These are phyloP conservation scores for Mucor lusitanicus DNA, from an alignment of 371 early-diverging fungal genomes.

Conservation along the genomic window DNA sequence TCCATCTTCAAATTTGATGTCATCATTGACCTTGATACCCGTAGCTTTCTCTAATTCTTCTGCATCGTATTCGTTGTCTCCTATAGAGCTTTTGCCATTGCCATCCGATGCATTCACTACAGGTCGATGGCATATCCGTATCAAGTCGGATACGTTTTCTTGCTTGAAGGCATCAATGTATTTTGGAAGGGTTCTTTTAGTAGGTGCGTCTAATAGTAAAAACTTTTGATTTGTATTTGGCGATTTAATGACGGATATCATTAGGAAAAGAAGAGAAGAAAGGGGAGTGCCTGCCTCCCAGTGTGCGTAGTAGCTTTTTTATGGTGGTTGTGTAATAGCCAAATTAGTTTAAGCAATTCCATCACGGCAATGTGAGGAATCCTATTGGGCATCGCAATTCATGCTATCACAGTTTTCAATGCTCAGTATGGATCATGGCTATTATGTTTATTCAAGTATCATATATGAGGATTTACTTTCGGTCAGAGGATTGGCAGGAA, in stretches of 20 bases:
- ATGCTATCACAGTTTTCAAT: background rate
- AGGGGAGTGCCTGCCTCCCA: background rate
- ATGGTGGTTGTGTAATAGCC: background rate
- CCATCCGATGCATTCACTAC: background rate
- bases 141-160: constrained; percentile 52
- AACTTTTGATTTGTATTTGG: constrained; percentile 40
- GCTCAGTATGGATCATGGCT: background rate
- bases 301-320: background rate
- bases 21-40: constrained; percentile 58
- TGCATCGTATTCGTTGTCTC: constrained; percentile 53
- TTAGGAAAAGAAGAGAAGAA: background rate
- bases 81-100: background rate
- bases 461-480: background rate
- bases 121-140: constrained; percentile 57
- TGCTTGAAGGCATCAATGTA: constrained; percentile 51
- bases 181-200: constrained; percentile 41
- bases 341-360: too few relatives aligned
- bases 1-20: constrained; percentile 67
- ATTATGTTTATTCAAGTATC: background rate
- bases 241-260: constrained; percentile 30
- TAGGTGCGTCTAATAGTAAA: constrained; percentile 70
- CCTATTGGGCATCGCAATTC: background rate
- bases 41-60: constrained; percentile 36
- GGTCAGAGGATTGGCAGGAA: too few relatives aligned
- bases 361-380: background rate